A percentile compares a stretch with the other conserved stretches of the same genome.
Conservation (phyloP, 208 protist genomes). For the Leishmania arabica region DNA sequence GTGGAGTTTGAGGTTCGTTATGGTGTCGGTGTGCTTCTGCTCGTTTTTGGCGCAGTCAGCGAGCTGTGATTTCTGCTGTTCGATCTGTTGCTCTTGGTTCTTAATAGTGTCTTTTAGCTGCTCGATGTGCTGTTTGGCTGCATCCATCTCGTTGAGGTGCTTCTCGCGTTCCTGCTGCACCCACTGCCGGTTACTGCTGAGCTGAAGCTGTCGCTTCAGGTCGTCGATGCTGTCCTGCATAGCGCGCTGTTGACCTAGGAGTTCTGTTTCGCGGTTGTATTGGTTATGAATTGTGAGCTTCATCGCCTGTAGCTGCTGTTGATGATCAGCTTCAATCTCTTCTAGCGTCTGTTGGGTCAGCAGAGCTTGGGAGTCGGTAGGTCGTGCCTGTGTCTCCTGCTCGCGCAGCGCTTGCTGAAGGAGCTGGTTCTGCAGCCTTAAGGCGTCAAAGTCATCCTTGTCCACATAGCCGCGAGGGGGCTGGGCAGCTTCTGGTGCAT, state of each 20-base stretch:
- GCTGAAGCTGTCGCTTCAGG: conserved; percentile 36
- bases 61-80: conserved; percentile 19
- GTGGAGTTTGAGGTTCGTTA: conserved; percentile 11
- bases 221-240: conserved; percentile 47
- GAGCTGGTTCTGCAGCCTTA: conserved; percentile 58
- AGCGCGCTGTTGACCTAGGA: conserved; percentile 33
- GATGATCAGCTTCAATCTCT: conserved; percentile 63
- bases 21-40: background rate
- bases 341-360: conserved; percentile 48
- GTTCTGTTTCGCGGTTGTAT: conserved; percentile 46
- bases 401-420: conserved; percentile 60
- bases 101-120: conserved; percentile 21
- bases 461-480: conserved; percentile 42
- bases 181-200: conserved; percentile 39
- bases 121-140: conserved; percentile 21
- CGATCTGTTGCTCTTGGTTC: background rate
- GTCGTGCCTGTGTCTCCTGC: conserved; percentile 26
- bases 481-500: background rate
- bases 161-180: conserved; percentile 47
- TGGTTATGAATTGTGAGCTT: conserved; percentile 58
- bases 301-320: conserved; percentile 65
- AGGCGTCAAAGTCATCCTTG: conserved; percentile 60
- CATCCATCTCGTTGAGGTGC: conserved; percentile 37
- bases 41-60: background rate
- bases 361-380: conserved; percentile 27